These are phyloP conservation scores for Penicillium canariense DNA, from an alignment of 495 filamentous ascomycete species.

Conservation along the genomic window DNA sequence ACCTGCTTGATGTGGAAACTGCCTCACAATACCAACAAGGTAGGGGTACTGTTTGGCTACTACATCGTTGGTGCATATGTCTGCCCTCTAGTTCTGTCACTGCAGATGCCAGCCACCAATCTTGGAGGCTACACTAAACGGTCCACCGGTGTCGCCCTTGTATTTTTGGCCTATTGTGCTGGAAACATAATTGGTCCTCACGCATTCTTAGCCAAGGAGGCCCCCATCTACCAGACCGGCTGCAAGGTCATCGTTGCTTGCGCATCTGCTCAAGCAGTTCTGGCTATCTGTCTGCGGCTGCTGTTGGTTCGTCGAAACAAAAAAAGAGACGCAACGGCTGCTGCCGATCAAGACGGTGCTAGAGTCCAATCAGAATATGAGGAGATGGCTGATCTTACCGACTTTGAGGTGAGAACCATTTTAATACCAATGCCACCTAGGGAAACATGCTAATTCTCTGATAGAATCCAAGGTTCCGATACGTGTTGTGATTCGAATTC, in stretches of 20 bases:
- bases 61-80: conserved; percentile 42
- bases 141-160: conserved; percentile 36
- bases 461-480: conserved; percentile 23
- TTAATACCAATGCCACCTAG: neutral
- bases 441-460: conserved; percentile 1
- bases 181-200: conserved; percentile 38
- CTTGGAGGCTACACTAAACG: conserved; percentile 44
- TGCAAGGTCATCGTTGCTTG: conserved; percentile 35
- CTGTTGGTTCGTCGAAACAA: conserved; percentile 19
- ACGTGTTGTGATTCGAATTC: conserved; percentile 16
- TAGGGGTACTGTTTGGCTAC: conserved; percentile 39
- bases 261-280: conserved; percentile 12
- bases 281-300: conserved; percentile 18
- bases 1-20: conserved; percentile 38
- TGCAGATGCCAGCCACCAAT: conserved; percentile 44
- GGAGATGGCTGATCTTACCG: conserved; percentile 21
- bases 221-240: conserved; percentile 34
- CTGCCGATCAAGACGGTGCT: neutral
- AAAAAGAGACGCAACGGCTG: conserved; percentile 12
- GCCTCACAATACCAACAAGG: conserved; percentile 25
- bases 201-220: conserved; percentile 34
- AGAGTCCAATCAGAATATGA: conserved; percentile 1
- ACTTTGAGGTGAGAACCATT: conserved; percentile 21
- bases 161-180: conserved; percentile 41
- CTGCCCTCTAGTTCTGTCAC: conserved; percentile 36